Evolutionary conservation across 2,329 filamentous ascomycete genomes (phyloP), one percentile per base, ranked within the genome.

Genomic region (Ceratocystis variospora): DNA sequence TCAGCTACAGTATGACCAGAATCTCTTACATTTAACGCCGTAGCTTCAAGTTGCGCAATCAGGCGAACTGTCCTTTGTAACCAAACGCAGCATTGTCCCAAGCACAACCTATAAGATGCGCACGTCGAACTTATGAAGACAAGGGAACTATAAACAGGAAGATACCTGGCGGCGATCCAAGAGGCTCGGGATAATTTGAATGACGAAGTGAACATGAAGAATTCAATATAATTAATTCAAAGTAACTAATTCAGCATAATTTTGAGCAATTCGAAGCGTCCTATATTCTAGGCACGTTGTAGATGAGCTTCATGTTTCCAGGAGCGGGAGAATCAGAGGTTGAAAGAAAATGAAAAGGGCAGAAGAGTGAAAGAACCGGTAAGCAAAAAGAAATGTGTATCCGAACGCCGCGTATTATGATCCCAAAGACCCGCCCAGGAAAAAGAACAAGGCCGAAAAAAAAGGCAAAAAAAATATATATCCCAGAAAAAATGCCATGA

Each of bases 381-480:
- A 65, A 53, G 50, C 31, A 41, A 15, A 41, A 41, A 12, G 12
- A 41, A 41, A 48, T 62, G 53, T 48, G 64, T 37, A 28, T 44
- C 53, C 8, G 45, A 65, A 65, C 63, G 53, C 63, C 63, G 44
- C 22, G 41, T 61, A 61, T 61, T 61, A 33, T 41, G 25, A 28
- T 28, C 31, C 62, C 17, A 15, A n/a, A 17, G 17, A 22, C 12
- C 28, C 17, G 33, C 2, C 25, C 25, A 19, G 25, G 19, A 28
- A 31, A 63, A 19, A 46, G 12, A 63, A 41, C 37, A 41, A 41
- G 37, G 37, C 37, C 37, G 10, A n/a, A 45, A 25, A 25, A 22
- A 41, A 45, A 28, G 28, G 28, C 3, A 19, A 63, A 15, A 46
- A n/a, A 44, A 33, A 31, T 28, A 66, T 33, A 48, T 61, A 50